Conservation (phyloP, 345 rosid genomes). For the Mercurialis annua region DNA sequence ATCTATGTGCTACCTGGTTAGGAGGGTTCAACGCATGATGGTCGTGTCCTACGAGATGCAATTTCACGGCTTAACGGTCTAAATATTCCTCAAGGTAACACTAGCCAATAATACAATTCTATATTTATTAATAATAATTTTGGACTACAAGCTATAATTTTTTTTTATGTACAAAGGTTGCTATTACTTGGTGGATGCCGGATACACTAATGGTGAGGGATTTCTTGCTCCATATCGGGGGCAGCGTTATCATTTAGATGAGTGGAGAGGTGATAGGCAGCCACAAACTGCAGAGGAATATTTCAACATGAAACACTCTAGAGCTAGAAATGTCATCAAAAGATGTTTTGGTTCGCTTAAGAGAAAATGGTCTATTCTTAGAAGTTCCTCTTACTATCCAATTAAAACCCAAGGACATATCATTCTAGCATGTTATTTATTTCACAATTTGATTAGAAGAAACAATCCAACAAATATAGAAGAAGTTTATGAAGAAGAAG, state of each 20-base stretch:
- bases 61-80: background rate
- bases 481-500: too few relatives aligned
- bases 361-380: background rate
- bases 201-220: background rate
- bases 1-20: background rate
- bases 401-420: too few relatives aligned
- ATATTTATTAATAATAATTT: too few relatives aligned
- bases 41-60: background rate
- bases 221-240: slow-evolving; percentile 1
- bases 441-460: too few relatives aligned
- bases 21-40: background rate
- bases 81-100: background rate
- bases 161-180: background rate
- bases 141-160: too few relatives aligned
- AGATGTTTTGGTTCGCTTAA: background rate
- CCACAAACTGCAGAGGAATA: background rate
- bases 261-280: background rate
- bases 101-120: background rate
- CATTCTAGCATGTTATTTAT: too few relatives aligned
- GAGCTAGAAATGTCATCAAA: background rate
- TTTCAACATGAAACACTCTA: background rate
- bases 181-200: background rate
- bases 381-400: background rate
- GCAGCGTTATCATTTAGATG: background rate
- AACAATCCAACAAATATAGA: too few relatives aligned